phyloP scores from a whole-genome alignment of 805 yeast species.

The Metschnikowia orientalis region DNA sequence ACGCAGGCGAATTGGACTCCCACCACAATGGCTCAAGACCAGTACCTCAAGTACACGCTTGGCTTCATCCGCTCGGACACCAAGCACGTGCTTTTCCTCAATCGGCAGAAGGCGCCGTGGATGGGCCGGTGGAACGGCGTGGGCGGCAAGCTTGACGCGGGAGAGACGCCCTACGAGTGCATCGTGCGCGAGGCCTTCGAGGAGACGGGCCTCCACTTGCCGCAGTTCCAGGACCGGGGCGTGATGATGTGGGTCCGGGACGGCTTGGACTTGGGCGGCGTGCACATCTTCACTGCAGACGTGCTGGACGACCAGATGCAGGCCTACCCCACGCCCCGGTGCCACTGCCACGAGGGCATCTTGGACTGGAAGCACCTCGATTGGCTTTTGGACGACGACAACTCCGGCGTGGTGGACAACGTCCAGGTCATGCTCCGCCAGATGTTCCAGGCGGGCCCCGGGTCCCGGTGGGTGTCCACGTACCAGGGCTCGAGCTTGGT shows the following conservation, averaged over 20 bases:
- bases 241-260: conserved; percentile 32
- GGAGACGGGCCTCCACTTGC: conserved; percentile 36
- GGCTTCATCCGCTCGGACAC: conserved; percentile 31
- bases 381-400: conserved; percentile 34
- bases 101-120: conserved; percentile 42
- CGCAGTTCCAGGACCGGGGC: conserved; percentile 30
- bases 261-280: conserved; percentile 30
- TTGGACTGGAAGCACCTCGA: conserved; percentile 38
- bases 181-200: conserved; percentile 39
- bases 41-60: conserved; percentile 19
- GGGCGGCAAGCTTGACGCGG: conserved; percentile 38
- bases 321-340: conserved; percentile 27
- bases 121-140: conserved; percentile 49
- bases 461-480: conserved; percentile 23
- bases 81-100: conserved; percentile 31
- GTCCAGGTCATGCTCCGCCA: conserved; percentile 23
- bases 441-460: conserved; percentile 24
- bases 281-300: conserved; percentile 37
- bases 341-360: conserved; percentile 36
- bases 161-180: conserved; percentile 36
- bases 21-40: conserved; percentile 7
- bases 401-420: conserved; percentile 40
- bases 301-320: conserved; percentile 22
- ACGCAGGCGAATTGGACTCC: too few species aligned
- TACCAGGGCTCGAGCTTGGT: conserved; percentile 17